Base-by-base conservation (phyloP, 2,329 filamentous ascomycete species). In the Exophiala phaeomuriformis region DNA sequence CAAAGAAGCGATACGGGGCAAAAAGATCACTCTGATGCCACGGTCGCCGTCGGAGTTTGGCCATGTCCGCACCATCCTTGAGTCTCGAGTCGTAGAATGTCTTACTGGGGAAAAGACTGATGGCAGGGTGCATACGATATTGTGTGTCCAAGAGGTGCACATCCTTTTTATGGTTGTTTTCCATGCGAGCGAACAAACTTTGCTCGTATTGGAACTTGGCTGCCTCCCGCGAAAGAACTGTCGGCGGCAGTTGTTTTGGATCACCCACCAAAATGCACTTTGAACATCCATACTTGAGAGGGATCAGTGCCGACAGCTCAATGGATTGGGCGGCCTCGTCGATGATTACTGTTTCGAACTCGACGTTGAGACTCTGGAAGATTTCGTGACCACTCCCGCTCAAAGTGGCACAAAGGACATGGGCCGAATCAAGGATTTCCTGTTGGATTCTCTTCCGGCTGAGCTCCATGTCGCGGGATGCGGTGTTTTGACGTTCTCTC, bases 111-210 rank as follows among this genome's bases (percentile, higher is more conserved):
- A 96, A 98, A 49, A 76, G 70, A 69, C 90, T 95, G 67, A 98
- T 98, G 62, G 93, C 88, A 0, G 94, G 93, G 72, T 98, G 93
- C 94, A 98, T 98, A 71, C 93, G 93, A 68, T 98, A 98, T 67
- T 98, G 93, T 52, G 86, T 93, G 66, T 97, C 91, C n/a, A 98
- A 81, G 29, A 98, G 77, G 73, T 98, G 91, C 10, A 98, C 84
- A 60, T 94, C 86, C 32, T 86, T 76, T 0, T 89, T 88, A 64
- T 91, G 85, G 60, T 96, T 96, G 64, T 84, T 84, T 67, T 97
- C 93, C 91, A 98, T 98, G 33, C 93, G 86, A 50, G 97, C 93
- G 73, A 98, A 98, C 71, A 98, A 75, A 78, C 89, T 95, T 72
- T 98, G 93, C 66, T 97, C 91, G 71, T 97, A 98, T 60, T 93